Evolutionary conservation across 1,139 yeast genomes (phyloP), one percentile per base, ranked within the genome.

Genomic region (Yamadazyma oceani): DNA sequence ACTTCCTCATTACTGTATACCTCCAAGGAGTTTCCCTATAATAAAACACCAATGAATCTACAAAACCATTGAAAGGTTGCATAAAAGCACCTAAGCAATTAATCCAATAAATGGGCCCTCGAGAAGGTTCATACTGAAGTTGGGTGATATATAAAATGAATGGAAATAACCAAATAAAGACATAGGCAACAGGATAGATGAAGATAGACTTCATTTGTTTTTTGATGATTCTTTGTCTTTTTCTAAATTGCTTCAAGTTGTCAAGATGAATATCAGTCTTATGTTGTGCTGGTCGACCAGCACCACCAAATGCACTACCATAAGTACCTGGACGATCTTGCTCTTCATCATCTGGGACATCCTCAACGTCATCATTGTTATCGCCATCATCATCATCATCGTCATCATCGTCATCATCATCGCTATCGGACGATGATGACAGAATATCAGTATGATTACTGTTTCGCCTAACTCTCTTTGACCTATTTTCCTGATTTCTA

Each of bases 11-110:
- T 17, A 66, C 63, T 17, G 78, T 70, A 44, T 73, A 65, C 35
- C 67, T 64, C 90, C 90, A 84, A 2, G 96, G 96, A 42, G 67
- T 75, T 57, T 89, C 96, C 37, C 95, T 72, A 45, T 81, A 75
- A 32, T 85, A 66, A 53, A 86, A 88, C 11, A 88, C 96, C 26
- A 78, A 46, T 0, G 90, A 72, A 56, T 89, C 95, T 26, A 88
- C 81, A 34, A 82, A 72, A 35, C 95, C 90, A 57, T 82, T 84
- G 47, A 85, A 73, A 1, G 96, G 92, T 57, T 85, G 89, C 73
- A 82, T 79, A 50, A 82, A 82, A 0, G 94, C 85, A 11, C 85
- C 80, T 43, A 84, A 61, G 35, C 78, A 75, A 39, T 78, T 75
- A 31, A 86, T 60, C 85, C 94, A 85, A 45, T 73, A 75, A 7